Conservation (phyloP, 257 asterid genomes). For the Capsicum rhomboideum region DNA sequence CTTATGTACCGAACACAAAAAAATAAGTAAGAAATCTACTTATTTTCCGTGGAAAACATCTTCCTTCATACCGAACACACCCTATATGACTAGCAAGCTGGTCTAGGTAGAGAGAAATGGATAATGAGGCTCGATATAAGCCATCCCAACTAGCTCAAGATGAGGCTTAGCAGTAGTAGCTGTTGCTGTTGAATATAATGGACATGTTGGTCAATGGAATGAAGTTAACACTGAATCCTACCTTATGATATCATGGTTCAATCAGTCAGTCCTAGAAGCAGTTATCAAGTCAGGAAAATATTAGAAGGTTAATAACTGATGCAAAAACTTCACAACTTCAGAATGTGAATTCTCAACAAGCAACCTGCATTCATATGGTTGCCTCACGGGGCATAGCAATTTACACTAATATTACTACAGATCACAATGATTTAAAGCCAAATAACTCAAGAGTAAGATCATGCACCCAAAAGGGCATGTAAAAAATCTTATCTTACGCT, state of each 20-base stretch:
- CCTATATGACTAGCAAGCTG: neutral
- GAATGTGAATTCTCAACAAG: neutral
- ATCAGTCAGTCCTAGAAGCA: neutral
- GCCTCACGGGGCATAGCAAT: too few relatives aligned
- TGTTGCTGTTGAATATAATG: neutral
- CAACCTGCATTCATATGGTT: neutral
- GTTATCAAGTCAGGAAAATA: neutral
- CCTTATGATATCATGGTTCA: neutral
- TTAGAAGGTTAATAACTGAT: too few relatives aligned
- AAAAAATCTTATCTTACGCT: conserved; percentile 56
- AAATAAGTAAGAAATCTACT: too few relatives aligned
- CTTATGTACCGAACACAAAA: too few relatives aligned
- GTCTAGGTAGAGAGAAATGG: neutral
- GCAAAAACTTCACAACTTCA: too few relatives aligned
- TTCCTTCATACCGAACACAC: too few relatives aligned
- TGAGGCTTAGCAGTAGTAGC: neutral
- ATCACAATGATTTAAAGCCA: neutral
- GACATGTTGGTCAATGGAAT: neutral
- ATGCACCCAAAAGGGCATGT: neutral
- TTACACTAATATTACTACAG: neutral
- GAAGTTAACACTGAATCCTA: neutral
- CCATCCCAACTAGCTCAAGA: neutral
- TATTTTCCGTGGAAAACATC: too few relatives aligned
- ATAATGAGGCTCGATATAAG: neutral
- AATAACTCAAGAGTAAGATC: neutral